A percentile compares a stretch with the other conserved stretches of the same genome.
phyloP scores from a whole-genome alignment of 148 eudicot genomes.

The Chenopodium album region DNA sequence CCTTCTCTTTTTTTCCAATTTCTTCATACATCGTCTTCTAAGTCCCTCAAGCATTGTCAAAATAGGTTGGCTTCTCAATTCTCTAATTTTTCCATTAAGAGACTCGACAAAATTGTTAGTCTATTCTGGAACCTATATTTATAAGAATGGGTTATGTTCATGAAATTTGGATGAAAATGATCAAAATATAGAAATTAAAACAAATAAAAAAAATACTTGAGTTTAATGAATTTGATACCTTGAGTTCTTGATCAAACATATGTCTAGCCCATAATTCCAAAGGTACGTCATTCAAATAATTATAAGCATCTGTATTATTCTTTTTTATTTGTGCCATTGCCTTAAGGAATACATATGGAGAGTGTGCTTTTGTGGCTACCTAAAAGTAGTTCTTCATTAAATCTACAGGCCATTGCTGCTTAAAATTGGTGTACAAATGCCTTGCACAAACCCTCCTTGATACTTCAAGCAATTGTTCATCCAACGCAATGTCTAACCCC shows the following conservation, averaged over 20 bases:
- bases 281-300: conserved; percentile 1
- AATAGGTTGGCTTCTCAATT: not conserved
- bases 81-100: conserved; percentile 9
- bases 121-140: not conserved
- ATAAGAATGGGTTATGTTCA: too few species aligned
- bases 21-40: conserved; percentile 2
- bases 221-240: not conserved
- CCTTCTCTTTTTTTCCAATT: not conserved
- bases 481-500: not conserved
- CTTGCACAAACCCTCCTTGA: conserved; percentile 3
- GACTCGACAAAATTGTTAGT: conserved; percentile 14
- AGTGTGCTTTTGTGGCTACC: not conserved
- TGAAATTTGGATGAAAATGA: too few species aligned
- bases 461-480: not conserved
- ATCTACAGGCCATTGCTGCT: not conserved
- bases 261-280: conserved; percentile 2
- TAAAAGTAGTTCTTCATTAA: not conserved
- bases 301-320: not conserved
- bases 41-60: conserved; percentile 5
- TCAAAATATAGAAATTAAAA: too few species aligned
- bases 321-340: conserved; percentile 1
- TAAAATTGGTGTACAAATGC: conserved; percentile 7
- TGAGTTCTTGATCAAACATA: not conserved
- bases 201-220: too few species aligned
- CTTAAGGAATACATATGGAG: not conserved